These are phyloP conservation scores for Termitomyces sp. DNA, from an alignment of 768 basidiomycete species.

Conservation along the genomic window DNA sequence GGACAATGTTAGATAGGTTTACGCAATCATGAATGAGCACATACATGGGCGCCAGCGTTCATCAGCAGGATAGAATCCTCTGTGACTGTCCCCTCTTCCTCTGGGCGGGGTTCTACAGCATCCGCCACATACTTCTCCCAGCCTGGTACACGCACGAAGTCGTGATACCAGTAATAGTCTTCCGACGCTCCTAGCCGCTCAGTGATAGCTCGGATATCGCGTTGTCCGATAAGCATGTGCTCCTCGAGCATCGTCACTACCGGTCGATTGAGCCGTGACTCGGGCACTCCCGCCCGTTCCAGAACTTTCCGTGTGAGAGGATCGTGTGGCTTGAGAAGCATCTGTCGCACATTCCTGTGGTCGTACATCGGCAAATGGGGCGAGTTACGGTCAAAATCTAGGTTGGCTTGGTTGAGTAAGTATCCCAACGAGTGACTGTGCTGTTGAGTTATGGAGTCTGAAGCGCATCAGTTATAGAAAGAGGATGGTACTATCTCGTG, in stretches of 20 bases:
- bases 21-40: not conserved
- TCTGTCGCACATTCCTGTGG: conserved; percentile 20
- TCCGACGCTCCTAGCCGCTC: conserved; percentile 18
- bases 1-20: not conserved
- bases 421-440: conserved; percentile 19
- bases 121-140: conserved; percentile 21
- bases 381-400: conserved; percentile 18
- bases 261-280: conserved; percentile 20
- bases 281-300: conserved; percentile 19
- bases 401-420: conserved; percentile 16
- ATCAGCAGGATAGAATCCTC: conserved; percentile 23
- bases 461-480: not conserved
- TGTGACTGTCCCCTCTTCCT: conserved; percentile 18
- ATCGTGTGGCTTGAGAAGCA: conserved; percentile 18
- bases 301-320: conserved; percentile 17
- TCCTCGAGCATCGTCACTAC: conserved; percentile 24
- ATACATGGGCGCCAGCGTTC: conserved; percentile 23
- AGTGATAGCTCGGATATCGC: conserved; percentile 21
- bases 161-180: conserved; percentile 19
- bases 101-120: conserved; percentile 12
- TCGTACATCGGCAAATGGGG: conserved; percentile 15
- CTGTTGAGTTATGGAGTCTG: conserved; percentile 21
- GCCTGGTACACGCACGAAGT: conserved; percentile 19
- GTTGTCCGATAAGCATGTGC: conserved; percentile 21
- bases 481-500: not conserved